Conservation (phyloP, 1,284 basidiomycete species). For the Leccinum holopus region DNA sequence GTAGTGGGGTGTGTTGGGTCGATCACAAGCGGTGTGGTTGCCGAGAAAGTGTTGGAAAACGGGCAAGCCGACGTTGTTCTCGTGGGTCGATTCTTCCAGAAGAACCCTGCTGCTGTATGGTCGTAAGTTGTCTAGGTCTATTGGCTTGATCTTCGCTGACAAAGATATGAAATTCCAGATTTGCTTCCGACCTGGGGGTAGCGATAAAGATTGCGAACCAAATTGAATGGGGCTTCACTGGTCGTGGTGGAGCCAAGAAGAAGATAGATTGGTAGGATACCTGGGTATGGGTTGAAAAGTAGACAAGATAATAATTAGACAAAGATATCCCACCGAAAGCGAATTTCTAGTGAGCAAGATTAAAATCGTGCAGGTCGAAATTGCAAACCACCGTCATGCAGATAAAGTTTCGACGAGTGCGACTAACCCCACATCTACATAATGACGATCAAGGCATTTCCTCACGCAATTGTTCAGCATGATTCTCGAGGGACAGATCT, state of each 20-base stretch:
- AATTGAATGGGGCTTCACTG: constrained; percentile 51
- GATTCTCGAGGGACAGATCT: not conserved
- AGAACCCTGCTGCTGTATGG: constrained; percentile 53
- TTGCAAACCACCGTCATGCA: not conserved
- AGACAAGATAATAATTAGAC: not conserved
- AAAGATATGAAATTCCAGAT: constrained; percentile 19
- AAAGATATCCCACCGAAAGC: not conserved
- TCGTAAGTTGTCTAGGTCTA: constrained; percentile 23
- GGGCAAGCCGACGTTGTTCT: constrained; percentile 56
- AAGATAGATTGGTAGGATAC: constrained; percentile 10
- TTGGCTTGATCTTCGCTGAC: not conserved
- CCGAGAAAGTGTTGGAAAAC: constrained; percentile 59
- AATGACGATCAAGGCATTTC: not conserved
- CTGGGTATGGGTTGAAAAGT: not conserved
- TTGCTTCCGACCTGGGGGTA: constrained; percentile 53
- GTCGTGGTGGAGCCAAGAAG: constrained; percentile 22
- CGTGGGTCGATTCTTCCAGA: constrained; percentile 57
- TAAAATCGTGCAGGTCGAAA: not conserved
- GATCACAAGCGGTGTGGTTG: constrained; percentile 57
- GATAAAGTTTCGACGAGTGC: not conserved
- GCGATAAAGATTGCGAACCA: constrained; percentile 45
- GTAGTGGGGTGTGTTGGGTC: constrained; percentile 63
- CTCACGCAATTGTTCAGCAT: not conserved
- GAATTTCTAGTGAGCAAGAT: not conserved
- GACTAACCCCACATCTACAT: not conserved